These are phyloP conservation scores for Secale cereale DNA, from an alignment of 176 grass and related monocot species.

Conservation along the genomic window DNA sequence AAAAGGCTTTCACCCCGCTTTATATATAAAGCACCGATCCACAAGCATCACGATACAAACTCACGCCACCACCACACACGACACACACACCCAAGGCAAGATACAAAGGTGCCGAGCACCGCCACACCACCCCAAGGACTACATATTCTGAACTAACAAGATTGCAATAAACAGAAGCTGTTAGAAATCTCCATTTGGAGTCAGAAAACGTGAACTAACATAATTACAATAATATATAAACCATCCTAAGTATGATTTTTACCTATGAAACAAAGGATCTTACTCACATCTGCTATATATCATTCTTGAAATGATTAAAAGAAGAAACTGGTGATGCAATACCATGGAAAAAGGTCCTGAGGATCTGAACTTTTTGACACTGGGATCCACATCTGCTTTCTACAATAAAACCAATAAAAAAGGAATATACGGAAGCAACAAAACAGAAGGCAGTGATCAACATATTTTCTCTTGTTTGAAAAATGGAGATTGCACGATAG, in stretches of 20 bases:
- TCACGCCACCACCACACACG: too few relatives aligned
- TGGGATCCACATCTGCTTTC: conserved; percentile 5
- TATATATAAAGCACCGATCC: too few relatives aligned
- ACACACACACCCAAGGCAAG: too few relatives aligned
- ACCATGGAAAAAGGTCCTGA: neutral
- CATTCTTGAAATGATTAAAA: neutral
- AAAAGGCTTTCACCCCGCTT: too few relatives aligned
- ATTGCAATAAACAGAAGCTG: neutral
- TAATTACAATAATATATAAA: neutral
- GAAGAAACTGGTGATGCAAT: neutral
- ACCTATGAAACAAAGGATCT: neutral
- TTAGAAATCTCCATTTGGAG: neutral
- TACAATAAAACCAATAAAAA: neutral
- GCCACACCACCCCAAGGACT: too few relatives aligned
- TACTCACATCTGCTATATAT: neutral
- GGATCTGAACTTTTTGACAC: neutral
- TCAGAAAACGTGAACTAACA: neutral
- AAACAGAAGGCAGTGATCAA: neutral
- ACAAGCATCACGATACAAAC: too few relatives aligned
- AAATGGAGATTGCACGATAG: neutral
- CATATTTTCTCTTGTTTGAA: neutral
- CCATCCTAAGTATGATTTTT: neutral
- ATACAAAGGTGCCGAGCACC: too few relatives aligned
- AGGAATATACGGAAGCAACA: neutral
- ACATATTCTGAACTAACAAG: neutral